Evolutionary conservation across 768 basidiomycete species (phyloP).

Genomic region (Podaxis pistillaris): DNA sequence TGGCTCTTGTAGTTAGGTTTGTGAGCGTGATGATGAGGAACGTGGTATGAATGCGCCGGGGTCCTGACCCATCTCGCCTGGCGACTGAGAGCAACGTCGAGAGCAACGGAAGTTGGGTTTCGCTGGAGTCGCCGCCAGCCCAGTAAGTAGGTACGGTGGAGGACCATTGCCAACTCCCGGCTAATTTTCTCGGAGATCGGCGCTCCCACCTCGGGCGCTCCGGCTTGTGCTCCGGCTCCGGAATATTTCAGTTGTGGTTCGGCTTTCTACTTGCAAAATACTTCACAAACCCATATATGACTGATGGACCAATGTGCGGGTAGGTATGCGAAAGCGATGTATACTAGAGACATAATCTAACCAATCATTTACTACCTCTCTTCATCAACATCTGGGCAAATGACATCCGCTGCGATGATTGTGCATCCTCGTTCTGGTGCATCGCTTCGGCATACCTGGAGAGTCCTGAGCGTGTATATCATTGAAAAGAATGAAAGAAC

Average conservation of each 20-base stretch:
- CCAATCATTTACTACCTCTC: slow-evolving; percentile 32
- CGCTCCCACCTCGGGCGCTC: not conserved
- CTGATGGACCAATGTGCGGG: not conserved
- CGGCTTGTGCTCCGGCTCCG: not conserved
- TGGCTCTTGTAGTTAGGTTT: not conserved
- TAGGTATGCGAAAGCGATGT: slow-evolving; percentile 1
- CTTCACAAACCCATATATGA: not conserved
- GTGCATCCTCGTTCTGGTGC: slow-evolving; percentile 72
- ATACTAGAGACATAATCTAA: not conserved
- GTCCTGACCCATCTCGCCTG: slow-evolving; percentile 13
- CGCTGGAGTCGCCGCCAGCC: slow-evolving; percentile 10
- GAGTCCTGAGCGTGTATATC: not conserved
- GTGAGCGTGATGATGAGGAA: not conserved
- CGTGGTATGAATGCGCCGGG: not conserved
- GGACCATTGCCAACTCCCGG: slow-evolving; percentile 10
- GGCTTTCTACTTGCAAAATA: not conserved
- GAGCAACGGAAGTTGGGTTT: not conserved
- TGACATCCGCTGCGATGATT: slow-evolving; percentile 64
- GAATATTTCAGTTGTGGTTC: not conserved
- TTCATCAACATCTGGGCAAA: slow-evolving; percentile 43
- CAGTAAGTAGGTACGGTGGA: slow-evolving; percentile 2
- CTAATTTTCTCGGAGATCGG: slow-evolving; percentile 7
- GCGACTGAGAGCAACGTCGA: not conserved
- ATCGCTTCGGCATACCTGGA: slow-evolving; percentile 68
- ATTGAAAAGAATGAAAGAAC: slow-evolving; percentile 25